A percentile compares a stretch with the other conserved stretches of the same genome.
These are phyloP conservation scores for Prunus davidiana DNA, from an alignment of 306 rosid species.

Conservation along the genomic window DNA sequence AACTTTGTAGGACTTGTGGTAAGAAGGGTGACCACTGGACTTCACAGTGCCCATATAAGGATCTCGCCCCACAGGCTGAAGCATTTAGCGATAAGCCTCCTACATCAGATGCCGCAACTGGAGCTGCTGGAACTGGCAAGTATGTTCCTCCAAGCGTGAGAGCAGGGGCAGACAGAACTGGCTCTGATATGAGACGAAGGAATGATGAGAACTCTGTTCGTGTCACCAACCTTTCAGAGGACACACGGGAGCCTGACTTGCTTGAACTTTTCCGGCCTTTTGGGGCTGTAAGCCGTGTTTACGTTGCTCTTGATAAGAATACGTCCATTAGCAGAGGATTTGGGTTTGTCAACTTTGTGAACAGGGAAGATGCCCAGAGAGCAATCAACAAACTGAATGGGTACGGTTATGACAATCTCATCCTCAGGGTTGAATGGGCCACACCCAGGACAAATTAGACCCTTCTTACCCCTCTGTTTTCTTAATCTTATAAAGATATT, in stretches of 20 bases:
- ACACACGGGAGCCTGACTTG: slow-evolving; percentile 90
- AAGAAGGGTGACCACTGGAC: slow-evolving; percentile 99
- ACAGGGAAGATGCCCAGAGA: slow-evolving; percentile 91
- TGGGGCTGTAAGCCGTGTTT: slow-evolving; percentile 84
- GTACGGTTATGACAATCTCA: slow-evolving; percentile 82
- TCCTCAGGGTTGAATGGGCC: slow-evolving; percentile 72
- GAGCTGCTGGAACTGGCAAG: slow-evolving; percentile 52
- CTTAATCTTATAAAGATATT: not conserved
- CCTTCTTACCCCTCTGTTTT: not conserved
- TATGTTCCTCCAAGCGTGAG: slow-evolving; percentile 88
- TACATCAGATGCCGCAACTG: slow-evolving; percentile 35
- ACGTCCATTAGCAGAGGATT: slow-evolving; percentile 88
- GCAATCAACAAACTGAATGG: slow-evolving; percentile 92
- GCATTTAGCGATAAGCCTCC: slow-evolving; percentile 58
- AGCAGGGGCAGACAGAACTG: slow-evolving; percentile 65
- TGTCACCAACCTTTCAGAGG: slow-evolving; percentile 95
- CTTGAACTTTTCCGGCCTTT: slow-evolving; percentile 92
- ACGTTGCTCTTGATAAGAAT: slow-evolving; percentile 88
- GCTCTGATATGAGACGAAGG: slow-evolving; percentile 86
- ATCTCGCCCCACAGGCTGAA: slow-evolving; percentile 63
- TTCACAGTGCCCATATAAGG: slow-evolving; percentile 91
- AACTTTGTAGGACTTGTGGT: slow-evolving; percentile 91
- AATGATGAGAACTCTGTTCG: slow-evolving; percentile 94
- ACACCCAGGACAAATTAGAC: slow-evolving; percentile 57
- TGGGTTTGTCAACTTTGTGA: slow-evolving; percentile 92